Base-by-base conservation (phyloP, 2,329 filamentous ascomycete species). In the Geoglossum cookeanum region DNA sequence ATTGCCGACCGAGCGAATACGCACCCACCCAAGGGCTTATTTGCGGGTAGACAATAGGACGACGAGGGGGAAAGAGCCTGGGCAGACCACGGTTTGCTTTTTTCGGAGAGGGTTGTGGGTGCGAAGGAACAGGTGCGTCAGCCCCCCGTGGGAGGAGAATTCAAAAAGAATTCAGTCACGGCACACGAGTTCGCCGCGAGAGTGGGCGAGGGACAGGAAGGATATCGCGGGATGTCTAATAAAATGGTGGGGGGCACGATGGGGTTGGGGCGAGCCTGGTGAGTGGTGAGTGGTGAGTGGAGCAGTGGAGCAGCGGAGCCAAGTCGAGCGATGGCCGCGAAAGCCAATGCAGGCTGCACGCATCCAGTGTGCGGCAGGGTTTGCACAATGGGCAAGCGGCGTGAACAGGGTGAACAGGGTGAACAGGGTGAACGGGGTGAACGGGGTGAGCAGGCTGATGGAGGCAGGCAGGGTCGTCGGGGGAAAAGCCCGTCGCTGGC, bases 1-100 rank as follows among this genome's bases (percentile, higher is more conserved):
- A 67, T 66, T 65, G 65, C 66, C 66, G 66, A 65, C 65, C 45
- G 55, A 48, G 45, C n/a, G 22, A 9, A n/a, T 53, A 37, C 29
- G 13, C 32, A 11, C 30, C 17, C 49, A 32, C 49, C 49, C 49
- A 53, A 53, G 30, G n/a, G 30, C 33, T 37, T 15, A 30, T 37
- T 35, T 35, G 49, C 30, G 30, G 32, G 29, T 32, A 32, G 29
- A n/a, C 48, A 22, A 35, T 32, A 22, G 30, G 6, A 37, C 49
- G 15, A 53, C 29, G 30, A 53, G 49, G 17, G n/a, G 42, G 22
- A 45, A 17, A 22, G n/a, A 13, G 42, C 17, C 42, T 42, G n/a
- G 42, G 42, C 42, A 9, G 42, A 22, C 22, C 42, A 13, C 15
- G 6, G 42, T 45, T 22, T 45, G 15, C 42, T 45, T 45, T 45